Conservation (phyloP, 495 filamentous ascomycete genomes). For the Penicillium dipodomyicola region DNA sequence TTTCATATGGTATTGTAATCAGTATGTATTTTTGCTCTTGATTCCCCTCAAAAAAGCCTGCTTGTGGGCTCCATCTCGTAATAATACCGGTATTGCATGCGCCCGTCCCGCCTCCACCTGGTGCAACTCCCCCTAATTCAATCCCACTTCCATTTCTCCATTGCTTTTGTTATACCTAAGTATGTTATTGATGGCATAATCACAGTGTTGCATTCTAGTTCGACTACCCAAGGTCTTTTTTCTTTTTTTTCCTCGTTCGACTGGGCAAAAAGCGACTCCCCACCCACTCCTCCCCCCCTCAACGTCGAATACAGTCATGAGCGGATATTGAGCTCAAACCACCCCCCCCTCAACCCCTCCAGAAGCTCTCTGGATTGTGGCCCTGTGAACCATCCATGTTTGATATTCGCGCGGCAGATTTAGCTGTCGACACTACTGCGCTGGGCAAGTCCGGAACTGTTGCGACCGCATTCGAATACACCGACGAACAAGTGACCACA, state of each 20-base stretch:
- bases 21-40: neutral
- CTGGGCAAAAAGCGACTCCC: constrained; percentile 21
- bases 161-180: neutral
- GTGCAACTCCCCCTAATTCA: constrained; percentile 10
- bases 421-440: constrained; percentile 35
- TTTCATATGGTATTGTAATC: neutral
- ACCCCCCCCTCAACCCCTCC: constrained; percentile 2
- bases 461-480: constrained; percentile 48
- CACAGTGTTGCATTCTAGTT: neutral
- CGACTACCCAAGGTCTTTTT: neutral
- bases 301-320: constrained; percentile 26
- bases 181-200: neutral
- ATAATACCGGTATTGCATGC: constrained; percentile 3
- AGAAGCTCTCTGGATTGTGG: constrained; percentile 10
- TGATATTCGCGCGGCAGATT: constrained; percentile 35
- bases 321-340: constrained; percentile 21
- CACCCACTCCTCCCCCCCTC: constrained; percentile 19
- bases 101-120: constrained; percentile 6
- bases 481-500: constrained; percentile 42
- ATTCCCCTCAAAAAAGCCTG: neutral
- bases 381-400: constrained; percentile 32
- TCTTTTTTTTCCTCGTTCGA: neutral
- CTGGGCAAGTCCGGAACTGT: constrained; percentile 38
- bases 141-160: constrained; percentile 4
- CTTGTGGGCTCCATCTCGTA: neutral